Evolutionary conservation across 352 stramenopile genomes (phyloP), one percentile per base, ranked within the genome.

Genomic region (Lagenidium giganteum): DNA sequence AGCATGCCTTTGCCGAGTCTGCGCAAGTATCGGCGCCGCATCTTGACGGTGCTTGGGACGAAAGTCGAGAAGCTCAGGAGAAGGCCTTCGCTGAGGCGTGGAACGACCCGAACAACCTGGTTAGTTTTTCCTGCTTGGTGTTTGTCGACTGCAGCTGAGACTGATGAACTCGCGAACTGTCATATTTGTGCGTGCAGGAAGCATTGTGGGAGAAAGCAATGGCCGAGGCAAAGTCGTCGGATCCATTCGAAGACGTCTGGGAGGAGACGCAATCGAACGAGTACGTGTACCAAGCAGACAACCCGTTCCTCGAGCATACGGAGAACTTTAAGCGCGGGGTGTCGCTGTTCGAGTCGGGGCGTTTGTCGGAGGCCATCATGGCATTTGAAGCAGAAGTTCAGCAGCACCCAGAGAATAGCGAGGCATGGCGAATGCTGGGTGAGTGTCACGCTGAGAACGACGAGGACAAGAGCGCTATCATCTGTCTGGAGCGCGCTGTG

Each of bases 401-500:
- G 38, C 81, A 97, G 47, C 79, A 97, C 51, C 56, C 84, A 3
- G 88, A 98, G 51, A 97, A 98, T 49, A 93, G 93, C 38, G 83
- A 96, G 47, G 92, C 92, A 24, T 98, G 95, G 93, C 77, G 78
- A 14, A 96, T 98, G 88, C 67, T 98, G 7, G 93, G 93, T 33
- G 73, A 89, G 46, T 98, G 84, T 54, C 93, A 98, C 58, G 93
- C 93, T 11, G 95, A 98, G 64, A 97, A 98, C 53, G 95, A 98
- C 61, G 77, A 96, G 46, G 95, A 98, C 70, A 87, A 92, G 51
- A 87, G 88, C 54, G 95, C 94, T 17, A 98, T 98, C 47, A 68
- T 87, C 38, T 98, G 95, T 51, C 71, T 97, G 21, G 87, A 98
- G 52, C 83, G 87, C 9, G 83, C 89, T 8, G 83, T 98, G 6